Base-by-base conservation (phyloP, 129 eudicot species). In the Chrysanthemum makinoi region DNA sequence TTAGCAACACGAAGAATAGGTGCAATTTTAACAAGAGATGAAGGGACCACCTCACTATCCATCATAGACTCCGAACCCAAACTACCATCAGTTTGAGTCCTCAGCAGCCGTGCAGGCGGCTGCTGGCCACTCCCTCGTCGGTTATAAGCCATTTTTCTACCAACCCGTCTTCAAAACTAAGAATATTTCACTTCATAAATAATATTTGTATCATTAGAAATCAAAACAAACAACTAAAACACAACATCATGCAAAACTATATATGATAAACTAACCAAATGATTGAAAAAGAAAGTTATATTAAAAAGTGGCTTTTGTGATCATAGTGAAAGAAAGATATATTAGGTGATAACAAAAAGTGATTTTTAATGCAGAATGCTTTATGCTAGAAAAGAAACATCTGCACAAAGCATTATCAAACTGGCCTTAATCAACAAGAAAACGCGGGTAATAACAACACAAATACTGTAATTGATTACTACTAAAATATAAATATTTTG, bases 1-100 rank as follows among this genome's bases (percentile, higher is more conserved):
- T 91, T 91, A 69, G 97, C 97, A 64, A 91, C 97, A 48, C 93
- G 96, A 65, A 91, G 96, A 77, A 91, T 88, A n/a, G 96, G 97
- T 7, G 93, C 97, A 75, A 91, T 91, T 75, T 88, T 79, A 72
- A 75, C 89, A 62, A 91, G 85, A 56, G 97, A 86, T 48, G 97
- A 88, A 54, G 97, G 97, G 33, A 91, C 93, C 72, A 88, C 93
- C 72, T 91, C 97, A 69, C 96, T 91, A 52, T 91, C 97, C 93
- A 86, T 88, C 93, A 91, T 86, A 83, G 90, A 77, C 28, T 89
- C 78, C 73, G 79, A 87, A 48, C 90, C 90, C 30, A 84, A 72
- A 86, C 71, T 88, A 60, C 96, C 91, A 47, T 66, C 82, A 14
- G 96, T 86, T 73, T 88, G 96, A 55, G 97, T 88, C 65, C 86